Conservation (phyloP, 192 early-diverging fungal genomes). For the Allomyces javanicus region DNA sequence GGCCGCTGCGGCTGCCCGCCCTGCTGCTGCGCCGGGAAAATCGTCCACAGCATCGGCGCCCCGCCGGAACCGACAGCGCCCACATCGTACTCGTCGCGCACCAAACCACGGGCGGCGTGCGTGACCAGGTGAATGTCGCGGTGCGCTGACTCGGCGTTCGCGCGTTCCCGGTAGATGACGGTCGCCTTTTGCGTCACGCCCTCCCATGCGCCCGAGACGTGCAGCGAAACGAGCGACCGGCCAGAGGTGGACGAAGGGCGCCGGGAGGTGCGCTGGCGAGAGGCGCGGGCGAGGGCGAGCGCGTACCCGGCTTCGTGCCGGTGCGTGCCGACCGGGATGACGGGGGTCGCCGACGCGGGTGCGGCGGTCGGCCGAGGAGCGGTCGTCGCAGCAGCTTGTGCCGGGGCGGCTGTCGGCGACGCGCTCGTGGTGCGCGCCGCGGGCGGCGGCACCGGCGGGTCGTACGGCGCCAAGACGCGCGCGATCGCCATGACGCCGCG, state of each 20-base stretch:
- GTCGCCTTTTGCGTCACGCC: neutral
- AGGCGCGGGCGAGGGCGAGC: no score
- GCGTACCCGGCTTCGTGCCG: no score
- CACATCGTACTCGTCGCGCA: neutral
- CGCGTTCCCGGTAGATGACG: neutral
- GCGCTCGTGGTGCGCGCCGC: no score
- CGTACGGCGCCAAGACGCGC: neutral
- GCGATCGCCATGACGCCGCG: neutral
- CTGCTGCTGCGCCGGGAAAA: neutral
- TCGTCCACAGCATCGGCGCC: neutral
- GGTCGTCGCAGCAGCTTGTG: no score
- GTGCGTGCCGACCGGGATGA: no score
- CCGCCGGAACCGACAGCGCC: neutral
- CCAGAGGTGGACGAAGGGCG: neutral
- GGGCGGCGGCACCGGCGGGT: neutral
- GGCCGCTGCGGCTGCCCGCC: neutral
- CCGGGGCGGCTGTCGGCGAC: no score
- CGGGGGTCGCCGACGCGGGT: no score
- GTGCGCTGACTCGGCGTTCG: neutral
- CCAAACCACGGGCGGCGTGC: neutral
- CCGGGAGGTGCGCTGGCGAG: no score
- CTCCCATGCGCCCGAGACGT: neutral
- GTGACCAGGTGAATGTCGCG: neutral
- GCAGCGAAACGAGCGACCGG: neutral
- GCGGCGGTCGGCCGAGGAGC: no score